Evolutionary conservation across 257 asterid genomes (phyloP), one percentile per base, ranked within the genome.

Genomic region (Lantana camara): DNA sequence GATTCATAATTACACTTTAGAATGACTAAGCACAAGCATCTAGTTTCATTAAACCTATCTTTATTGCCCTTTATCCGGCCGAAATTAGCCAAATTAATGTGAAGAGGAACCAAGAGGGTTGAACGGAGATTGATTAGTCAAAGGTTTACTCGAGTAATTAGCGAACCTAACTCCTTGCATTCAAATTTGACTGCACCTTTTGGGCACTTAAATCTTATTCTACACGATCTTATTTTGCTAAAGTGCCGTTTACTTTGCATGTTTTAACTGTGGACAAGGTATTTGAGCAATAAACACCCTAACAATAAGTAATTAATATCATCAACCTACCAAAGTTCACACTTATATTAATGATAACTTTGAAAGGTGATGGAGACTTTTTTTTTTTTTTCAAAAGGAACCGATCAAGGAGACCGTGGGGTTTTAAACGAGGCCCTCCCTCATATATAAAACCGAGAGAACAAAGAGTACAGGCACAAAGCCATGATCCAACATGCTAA

Each of bases 361-460:
- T 58, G 38, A 63, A 68, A 58, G 69, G 53, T 70, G 15, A 60
- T 38, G 73, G 62, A 64, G 71, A 68, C n/a, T n/a, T n/a, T n/a
- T n/a, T n/a, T n/a, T n/a, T n/a, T n/a, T n/a, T n/a, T n/a, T n/a
- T n/a, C n/a, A n/a, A n/a, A n/a, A n/a, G n/a, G n/a, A n/a, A n/a
- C n/a, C n/a, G n/a, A n/a, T n/a, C n/a, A n/a, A n/a, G n/a, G n/a
- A n/a, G n/a, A n/a, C n/a, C n/a, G n/a, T n/a, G n/a, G n/a, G n/a
- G n/a, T n/a, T n/a, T n/a, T n/a, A n/a, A n/a, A n/a, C n/a, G n/a
- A n/a, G n/a, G n/a, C n/a, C n/a, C n/a, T n/a, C n/a, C n/a, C n/a
- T n/a, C n/a, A n/a, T n/a, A n/a, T n/a, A n/a, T n/a, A n/a, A n/a
- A n/a, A n/a, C n/a, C n/a, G n/a, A n/a, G n/a, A n/a, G n/a, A n/a